Base-by-base conservation (phyloP, 805 yeast species). In the Metschnikowia hibisci region DNA sequence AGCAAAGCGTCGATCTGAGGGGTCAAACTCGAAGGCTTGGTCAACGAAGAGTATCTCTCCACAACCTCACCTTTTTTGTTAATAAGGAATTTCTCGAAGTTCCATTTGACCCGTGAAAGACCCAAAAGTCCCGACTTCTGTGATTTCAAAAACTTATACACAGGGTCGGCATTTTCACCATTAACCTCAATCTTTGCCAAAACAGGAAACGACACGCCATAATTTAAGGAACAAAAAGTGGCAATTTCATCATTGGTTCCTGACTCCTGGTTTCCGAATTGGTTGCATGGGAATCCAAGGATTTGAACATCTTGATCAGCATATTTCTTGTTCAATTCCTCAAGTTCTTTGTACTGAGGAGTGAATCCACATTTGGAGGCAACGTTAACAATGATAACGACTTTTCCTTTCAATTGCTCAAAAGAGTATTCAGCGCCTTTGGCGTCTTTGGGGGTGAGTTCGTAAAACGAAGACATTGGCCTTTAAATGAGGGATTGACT, bases 121-220 rank as follows among this genome's bases (percentile, higher is more conserved):
- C 74, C 74, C 53, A 71, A 57, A 10, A 67, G 42, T 2, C 82
- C 83, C 13, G 77, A 57, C 54, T 76, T 76, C 52, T 77, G 61
- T 32, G 67, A 55, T 72, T 93, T 91, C 62, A 91, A 76, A 71
- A 63, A 90, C 57, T 77, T 69, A 69, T 81, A 91, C 28, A 91
- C 89, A 14, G 91, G 87, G 60, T 86, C 90, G 14, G 87, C 81
- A 34, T 80, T 67, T 48, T 73, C 65, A 40, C 99, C 99, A 63
- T 91, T 93, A 54, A 93, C 98, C 32, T 90, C 89, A 46, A 89
- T 64, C 74, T 90, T 91, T 62, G 78, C 74, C 78, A 91, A 69
- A 26, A 91, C 76, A 25, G 96, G 96, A 82, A 93, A 91, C 13
- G 84, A 71, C 32, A 91, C 97, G 42, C 96, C 96, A 62, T 82